phyloP scores from a whole-genome alignment of 2,329 filamentous ascomycete species.

The Talaromyces sp. region DNA sequence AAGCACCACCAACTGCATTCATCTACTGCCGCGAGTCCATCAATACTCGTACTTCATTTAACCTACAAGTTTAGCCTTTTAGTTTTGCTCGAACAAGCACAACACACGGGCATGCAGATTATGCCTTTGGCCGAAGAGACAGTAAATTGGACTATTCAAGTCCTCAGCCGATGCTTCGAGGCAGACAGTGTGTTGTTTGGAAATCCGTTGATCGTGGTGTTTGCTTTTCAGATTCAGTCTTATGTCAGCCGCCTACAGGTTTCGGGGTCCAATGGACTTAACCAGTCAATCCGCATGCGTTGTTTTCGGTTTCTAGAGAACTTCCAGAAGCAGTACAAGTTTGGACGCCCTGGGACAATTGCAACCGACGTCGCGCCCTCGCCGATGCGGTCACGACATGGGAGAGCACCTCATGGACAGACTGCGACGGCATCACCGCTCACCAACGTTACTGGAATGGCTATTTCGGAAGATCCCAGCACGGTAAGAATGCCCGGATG shows the following conservation, averaged over 20 bases:
- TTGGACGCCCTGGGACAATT: neutral
- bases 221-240: slow-evolving; percentile 4
- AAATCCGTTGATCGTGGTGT: slow-evolving; percentile 5
- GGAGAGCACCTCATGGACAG: neutral
- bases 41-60: slow-evolving; percentile 7
- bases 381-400: neutral
- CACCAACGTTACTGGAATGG: neutral
- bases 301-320: neutral
- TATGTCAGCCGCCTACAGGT: neutral
- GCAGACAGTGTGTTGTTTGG: neutral
- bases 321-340: slow-evolving; percentile 1
- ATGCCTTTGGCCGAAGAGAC: slow-evolving; percentile 2
- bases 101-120: neutral
- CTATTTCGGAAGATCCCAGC: neutral
- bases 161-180: slow-evolving; percentile 5
- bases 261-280: neutral
- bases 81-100: slow-evolving; percentile 3
- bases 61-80: slow-evolving; percentile 9
- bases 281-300: neutral
- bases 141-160: neutral
- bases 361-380: neutral
- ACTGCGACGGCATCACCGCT: neutral
- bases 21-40: slow-evolving; percentile 1
- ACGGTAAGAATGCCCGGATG: neutral
- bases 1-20: slow-evolving; percentile 12